Base-by-base conservation (phyloP, 2,329 filamentous ascomycete genomes). In the Stagonosporopsis chrysanthemi region DNA sequence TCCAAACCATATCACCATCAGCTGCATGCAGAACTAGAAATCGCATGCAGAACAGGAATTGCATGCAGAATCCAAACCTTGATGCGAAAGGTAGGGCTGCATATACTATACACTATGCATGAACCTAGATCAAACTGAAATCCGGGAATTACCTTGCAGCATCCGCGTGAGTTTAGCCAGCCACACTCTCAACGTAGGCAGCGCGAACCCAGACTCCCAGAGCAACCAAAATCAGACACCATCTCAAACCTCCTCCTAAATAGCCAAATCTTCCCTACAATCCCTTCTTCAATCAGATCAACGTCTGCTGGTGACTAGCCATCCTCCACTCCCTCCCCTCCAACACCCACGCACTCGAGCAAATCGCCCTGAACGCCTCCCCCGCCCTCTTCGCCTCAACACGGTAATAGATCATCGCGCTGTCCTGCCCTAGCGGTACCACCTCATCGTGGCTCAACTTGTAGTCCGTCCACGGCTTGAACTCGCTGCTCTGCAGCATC, bases 261-360 rank as follows among this genome's bases (percentile, higher is more conserved):
- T 15, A 40, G 22, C 22, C 35, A 9, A 33, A 42, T 11, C 29
- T 3, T 2, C 4, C 3, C 14, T 19, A 22, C n/a, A 2, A 4
- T 7, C 9, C 12, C 23, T 11, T 39, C 14, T 19, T 2, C 4
- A n/a, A 31, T 55, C 23, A 71, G 14, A 71, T 67, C 35, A 69
- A 45, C 6, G 69, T 72, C 60, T 72, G 67, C 60, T 71, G 69
- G 39, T 72, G 67, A 45, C 65, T 66, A 15, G 62, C 65, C 68
- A 70, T 71, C 59, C 65, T 72, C 67, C 68, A 71, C 9, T 47
- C 61, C 28, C 50, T 56, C 4, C 55, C 65, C 19, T 72, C 60
- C 33, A 65, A 43, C 33, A 67, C 61, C 69, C 67, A 72, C 5
- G 54, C 63, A 54, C 69, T 72, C 9, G 65, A 69, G 52, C 68